A percentile compares a stretch with the other conserved stretches of the same genome.
Conservation (phyloP, 345 rosid genomes). For the Moricandia arvensis region DNA sequence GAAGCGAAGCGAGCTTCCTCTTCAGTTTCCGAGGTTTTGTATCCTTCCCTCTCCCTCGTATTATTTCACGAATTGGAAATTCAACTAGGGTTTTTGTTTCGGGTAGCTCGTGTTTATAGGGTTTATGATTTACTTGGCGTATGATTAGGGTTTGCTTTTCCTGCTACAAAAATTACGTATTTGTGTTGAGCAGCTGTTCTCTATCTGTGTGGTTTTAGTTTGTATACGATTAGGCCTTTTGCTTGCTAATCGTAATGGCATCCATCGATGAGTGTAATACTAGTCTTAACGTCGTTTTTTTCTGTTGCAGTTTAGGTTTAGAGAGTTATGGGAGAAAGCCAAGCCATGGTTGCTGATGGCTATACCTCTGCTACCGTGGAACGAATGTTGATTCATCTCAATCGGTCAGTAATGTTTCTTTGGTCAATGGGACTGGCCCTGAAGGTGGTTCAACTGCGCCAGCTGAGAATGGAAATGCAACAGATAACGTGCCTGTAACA, state of each 20-base stretch:
- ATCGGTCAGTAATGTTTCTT: conserved; percentile 37
- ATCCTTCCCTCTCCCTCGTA: neutral
- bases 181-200: neutral
- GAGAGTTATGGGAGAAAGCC: conserved; percentile 65
- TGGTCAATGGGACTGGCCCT: conserved; percentile 57
- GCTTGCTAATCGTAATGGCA: neutral
- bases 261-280: neutral
- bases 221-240: neutral
- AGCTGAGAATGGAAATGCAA: conserved; percentile 62
- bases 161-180: neutral
- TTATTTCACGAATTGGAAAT: neutral
- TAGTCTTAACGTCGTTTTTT: neutral
- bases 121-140: too few species aligned
- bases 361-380: conserved; percentile 38
- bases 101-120: neutral
- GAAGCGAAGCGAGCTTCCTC: conserved; percentile 16
- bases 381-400: conserved; percentile 38
- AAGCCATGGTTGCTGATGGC: conserved; percentile 50
- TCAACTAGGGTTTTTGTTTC: conserved; percentile 22
- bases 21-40: conserved; percentile 21
- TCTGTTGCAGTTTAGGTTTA: conserved; percentile 36
- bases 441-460: conserved; percentile 38
- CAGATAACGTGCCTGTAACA: conserved; percentile 40
- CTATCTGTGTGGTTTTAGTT: neutral
- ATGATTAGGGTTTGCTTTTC: neutral